Percentiles rank a stretch among this genome's conserved stretches.
phyloP scores from a whole-genome alignment of 768 basidiomycete genomes.

The Tylopilus balloui region DNA sequence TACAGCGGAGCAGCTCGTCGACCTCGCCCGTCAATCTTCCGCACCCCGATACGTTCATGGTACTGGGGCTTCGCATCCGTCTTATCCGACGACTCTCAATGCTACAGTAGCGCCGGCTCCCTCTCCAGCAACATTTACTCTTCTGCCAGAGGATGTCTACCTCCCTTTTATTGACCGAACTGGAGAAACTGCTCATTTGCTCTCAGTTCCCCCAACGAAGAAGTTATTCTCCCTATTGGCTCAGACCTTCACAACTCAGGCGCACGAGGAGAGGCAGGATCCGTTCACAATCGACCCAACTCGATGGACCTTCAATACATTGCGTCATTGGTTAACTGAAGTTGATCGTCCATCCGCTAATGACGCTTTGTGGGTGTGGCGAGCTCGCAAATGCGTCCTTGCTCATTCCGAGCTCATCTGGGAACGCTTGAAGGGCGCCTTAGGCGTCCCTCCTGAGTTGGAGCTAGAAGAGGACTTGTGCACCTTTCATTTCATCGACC shows the following conservation, averaged over 20 bases:
- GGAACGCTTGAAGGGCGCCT: conserved; percentile 84
- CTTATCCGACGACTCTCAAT: conserved; percentile 4
- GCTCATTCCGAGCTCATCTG: conserved; percentile 81
- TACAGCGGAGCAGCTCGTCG: conserved; percentile 69
- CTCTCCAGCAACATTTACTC: conserved; percentile 62
- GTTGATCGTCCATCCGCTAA: conserved; percentile 57
- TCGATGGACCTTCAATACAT: conserved; percentile 68
- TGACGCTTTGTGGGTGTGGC: conserved; percentile 71
- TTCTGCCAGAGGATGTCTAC: conserved; percentile 69
- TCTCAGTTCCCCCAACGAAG: conserved; percentile 59
- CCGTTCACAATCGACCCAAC: conserved; percentile 50
- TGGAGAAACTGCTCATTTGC: conserved; percentile 64
- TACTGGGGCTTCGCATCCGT: neutral
- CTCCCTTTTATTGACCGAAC: conserved; percentile 87
- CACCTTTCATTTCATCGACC: neutral
- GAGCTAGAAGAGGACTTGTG: conserved; percentile 54
- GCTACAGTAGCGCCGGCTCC: conserved; percentile 7
- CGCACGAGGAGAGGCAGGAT: conserved; percentile 29
- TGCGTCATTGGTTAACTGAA: conserved; percentile 63
- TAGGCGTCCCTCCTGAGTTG: conserved; percentile 84
- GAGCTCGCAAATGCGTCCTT: conserved; percentile 70
- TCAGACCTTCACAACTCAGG: conserved; percentile 54
- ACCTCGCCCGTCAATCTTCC: conserved; percentile 63
- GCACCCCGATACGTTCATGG: conserved; percentile 32
- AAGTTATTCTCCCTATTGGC: conserved; percentile 70